Evolutionary conservation across 2,329 filamentous ascomycete genomes (phyloP), one percentile per base, ranked within the genome.

Genomic region (Trichoderma harzianum): DNA sequence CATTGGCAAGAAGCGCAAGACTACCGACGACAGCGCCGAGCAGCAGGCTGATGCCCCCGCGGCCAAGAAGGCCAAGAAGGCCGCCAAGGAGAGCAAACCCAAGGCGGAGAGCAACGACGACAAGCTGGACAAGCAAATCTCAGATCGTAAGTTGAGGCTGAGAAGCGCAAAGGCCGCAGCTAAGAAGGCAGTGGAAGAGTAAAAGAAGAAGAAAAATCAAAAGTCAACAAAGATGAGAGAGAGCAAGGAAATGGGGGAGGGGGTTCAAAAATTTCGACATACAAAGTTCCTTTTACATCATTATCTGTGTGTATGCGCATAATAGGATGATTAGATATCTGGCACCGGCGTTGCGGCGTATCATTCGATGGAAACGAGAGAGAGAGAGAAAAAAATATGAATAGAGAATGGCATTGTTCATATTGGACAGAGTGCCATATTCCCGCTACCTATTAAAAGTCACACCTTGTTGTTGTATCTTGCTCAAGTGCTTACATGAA

Each of bases 1-100:
- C 78, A 82, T 89, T 43, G 88, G 88, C 77, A 93, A 92, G 88
- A 89, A 89, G 84, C 84, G 88, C 75, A 90, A 89, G 83, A 83
- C 85, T 1, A 76, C 86, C 67, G 80, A 79, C 65, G 80, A 78
- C 32, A 78, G 78, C 24, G 14, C 76, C 70, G 85, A 51, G 47
- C 47, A 85, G 76, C 85, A 84, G 79, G 77, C 78, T 36, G 86
- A 87, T 79, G 83, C 85, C 53, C 75, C 78, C 47, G 78, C 75
- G 1, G 75, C 77, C 57, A 83, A 83, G 74, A 86, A 82, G 75
- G 80, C 81, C 76, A 76, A 63, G 43, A 70, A 70, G 47, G 60
- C 21, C 7, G 32, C 79, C 61, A 79, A 80, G 76, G 78, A 78
- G 72, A 74, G 77, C 66, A 65, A 79, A 73, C 79, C 80, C 26